Conservation (phyloP, 2,329 filamentous ascomycete genomes). For the Pyrenochaeta sp. region DNA sequence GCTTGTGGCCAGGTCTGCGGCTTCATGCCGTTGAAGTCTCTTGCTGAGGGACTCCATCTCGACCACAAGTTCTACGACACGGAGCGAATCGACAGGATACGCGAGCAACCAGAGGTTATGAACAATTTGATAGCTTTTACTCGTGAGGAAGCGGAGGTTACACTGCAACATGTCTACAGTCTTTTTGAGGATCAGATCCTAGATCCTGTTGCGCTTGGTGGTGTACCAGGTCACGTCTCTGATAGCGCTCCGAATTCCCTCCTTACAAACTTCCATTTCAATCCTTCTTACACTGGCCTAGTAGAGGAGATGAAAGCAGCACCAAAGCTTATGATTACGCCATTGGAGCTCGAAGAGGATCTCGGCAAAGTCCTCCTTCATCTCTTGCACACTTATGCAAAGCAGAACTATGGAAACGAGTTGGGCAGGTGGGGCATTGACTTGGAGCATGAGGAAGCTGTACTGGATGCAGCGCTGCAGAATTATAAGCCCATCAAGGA, state of each 20-base stretch:
- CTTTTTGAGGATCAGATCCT: slow-evolving; percentile 15
- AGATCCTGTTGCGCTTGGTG: slow-evolving; percentile 10
- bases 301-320: slow-evolving; percentile 3
- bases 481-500: slow-evolving; percentile 3
- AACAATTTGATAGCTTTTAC: slow-evolving; percentile 17
- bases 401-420: not conserved
- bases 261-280: not conserved
- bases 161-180: slow-evolving; percentile 8
- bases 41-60: slow-evolving; percentile 1
- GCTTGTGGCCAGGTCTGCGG: slow-evolving; percentile 8
- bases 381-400: slow-evolving; percentile 1
- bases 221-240: slow-evolving; percentile 3
- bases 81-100: slow-evolving; percentile 13
- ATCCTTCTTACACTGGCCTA: slow-evolving; percentile 6
- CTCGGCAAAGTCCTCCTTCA: not conserved
- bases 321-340: slow-evolving; percentile 9
- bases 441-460: not conserved
- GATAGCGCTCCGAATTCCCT: not conserved
- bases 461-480: not conserved
- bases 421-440: not conserved
- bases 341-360: slow-evolving; percentile 12
- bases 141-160: slow-evolving; percentile 7
- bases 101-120: slow-evolving; percentile 13
- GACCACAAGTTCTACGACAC: slow-evolving; percentile 4
- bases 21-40: slow-evolving; percentile 2